These are phyloP conservation scores for Leptodermis oblonga DNA, from an alignment of 257 asterid genomes.

Conservation along the genomic window DNA sequence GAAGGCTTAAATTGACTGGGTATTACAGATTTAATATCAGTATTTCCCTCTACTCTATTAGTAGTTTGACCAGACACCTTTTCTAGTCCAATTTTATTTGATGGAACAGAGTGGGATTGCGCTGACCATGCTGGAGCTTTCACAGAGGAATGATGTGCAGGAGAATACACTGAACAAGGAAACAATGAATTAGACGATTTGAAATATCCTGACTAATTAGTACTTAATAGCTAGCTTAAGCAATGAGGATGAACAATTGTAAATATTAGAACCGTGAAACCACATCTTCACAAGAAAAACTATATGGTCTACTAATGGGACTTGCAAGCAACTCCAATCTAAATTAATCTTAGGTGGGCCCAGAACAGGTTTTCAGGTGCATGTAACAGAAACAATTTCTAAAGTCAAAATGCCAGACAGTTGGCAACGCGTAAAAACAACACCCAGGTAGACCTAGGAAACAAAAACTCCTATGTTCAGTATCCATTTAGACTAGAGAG, in stretches of 20 bases:
- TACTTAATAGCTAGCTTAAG: not conserved
- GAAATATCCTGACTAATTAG: constrained; percentile 12
- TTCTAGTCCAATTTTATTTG: constrained; percentile 47
- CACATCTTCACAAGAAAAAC: not conserved
- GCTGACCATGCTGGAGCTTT: constrained; percentile 76
- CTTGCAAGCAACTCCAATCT: not conserved
- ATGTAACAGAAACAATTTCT: not conserved
- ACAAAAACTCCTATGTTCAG: not conserved
- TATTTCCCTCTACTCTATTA: constrained; percentile 50
- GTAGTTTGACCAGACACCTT: constrained; percentile 48
- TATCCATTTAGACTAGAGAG: not conserved
- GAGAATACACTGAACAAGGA: constrained; percentile 44
- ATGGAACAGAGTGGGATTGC: constrained; percentile 51
- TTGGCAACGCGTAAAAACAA: not conserved
- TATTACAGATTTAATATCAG: constrained; percentile 46
- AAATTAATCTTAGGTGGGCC: not conserved
- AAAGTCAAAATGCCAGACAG: not conserved
- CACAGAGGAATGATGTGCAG: constrained; percentile 41
- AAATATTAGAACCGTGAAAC: not conserved
- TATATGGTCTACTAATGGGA: not conserved
- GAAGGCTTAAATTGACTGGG: constrained; percentile 41
- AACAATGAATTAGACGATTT: constrained; percentile 14
- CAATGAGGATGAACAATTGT: not conserved
- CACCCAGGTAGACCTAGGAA: not conserved
- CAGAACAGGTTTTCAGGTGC: not conserved